Base-by-base conservation (phyloP, 164 flowering plant genomes). In the Annona squamosa region DNA sequence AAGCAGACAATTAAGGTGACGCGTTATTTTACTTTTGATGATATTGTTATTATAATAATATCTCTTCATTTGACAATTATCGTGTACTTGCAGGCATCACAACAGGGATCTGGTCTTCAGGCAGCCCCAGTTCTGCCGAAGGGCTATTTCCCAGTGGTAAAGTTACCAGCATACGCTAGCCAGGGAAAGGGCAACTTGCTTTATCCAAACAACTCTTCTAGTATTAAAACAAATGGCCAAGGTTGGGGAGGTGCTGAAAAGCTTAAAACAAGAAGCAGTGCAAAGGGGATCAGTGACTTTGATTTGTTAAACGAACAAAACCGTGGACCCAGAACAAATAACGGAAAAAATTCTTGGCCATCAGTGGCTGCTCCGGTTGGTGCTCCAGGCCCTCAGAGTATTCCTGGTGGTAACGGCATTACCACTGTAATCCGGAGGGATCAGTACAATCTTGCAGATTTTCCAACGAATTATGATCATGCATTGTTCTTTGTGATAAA, bases 401-500 rank as follows among this genome's bases (percentile, higher is more conserved):
- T 74, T 48, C 71, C 62, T 41, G 79, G 72, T 56, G 64, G 63
- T 63, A 65, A 79, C 68, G 69, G 72, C 70, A 57, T 65, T 69
- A 46, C 77, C 63, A 73, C 78, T 73, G 59, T 69, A 37, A 77
- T 85, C 71, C 71, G 74, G 72, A 81, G 77, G 77, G 90, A 85
- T 75, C 88, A 81, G 56, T 91, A 80, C 75, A 88, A 89, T 78
- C 77, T 81, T 59, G 77, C 80, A 56, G 93, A 86, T 70, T 90
- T 90, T 48, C 79, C 81, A 2, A 80, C 83, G 44, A 85, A 83
- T 67, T 89, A 88, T 72, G 84, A 81, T n/a, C 77, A 84, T 56
- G 94, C 94, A 2, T 62, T 76, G 69, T 91, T 90, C 80, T 91
- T 86, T 86, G 88, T 91, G 3, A 91, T 91, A 48, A 90, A 91